Evolutionary conservation across 1,284 basidiomycete species (phyloP), one percentile per base, ranked within the genome.

Genomic region (Puccinia polysora): DNA sequence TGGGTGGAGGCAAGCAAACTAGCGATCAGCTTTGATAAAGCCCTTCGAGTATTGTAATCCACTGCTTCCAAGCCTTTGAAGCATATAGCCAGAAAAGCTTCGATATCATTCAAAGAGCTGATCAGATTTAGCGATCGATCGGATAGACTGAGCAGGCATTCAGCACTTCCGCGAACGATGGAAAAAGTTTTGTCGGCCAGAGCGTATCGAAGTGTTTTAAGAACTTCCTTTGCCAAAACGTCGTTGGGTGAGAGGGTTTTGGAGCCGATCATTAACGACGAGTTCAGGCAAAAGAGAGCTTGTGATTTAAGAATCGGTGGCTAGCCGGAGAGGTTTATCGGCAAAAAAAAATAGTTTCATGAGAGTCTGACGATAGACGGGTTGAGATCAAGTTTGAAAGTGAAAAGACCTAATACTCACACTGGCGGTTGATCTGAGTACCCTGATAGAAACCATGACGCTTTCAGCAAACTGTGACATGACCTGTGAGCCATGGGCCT

Each of bases 401-500:
- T 40, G 2, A 12, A 34, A 70, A 2, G n/a, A 18, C 23, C 25
- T 6, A 49, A 15, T 18, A 25, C 59, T 63, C 30, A 62, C 69
- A 25, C 38, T 53, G 32, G 58, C 23, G 6, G 43, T 53, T 10
- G 58, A 38, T 40, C 64, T 71, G 50, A 64, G 49, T 12, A 71
- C 49, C 36, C 50, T 63, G 0, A 71, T 49, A 7, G 59, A 52
- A 38, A 52, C 45, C 38, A 71, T 53, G 4, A 71, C 82, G 43
- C 94, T 89, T 78, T 97, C 94, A 53, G 88, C 85, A 86, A 93
- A 89, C 76, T 92, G 88, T 0, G 91, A 95, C 93, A 96, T 97
- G 79, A 93, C 88, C 88, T 96, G 58, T 10, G 59, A 63, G 36
- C 69, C 69, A 52, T 71, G 69, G 15, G 52, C 59, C 36, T 63